Conservation (phyloP, 306 rosid species). For the Cucurbita ficifolia region DNA sequence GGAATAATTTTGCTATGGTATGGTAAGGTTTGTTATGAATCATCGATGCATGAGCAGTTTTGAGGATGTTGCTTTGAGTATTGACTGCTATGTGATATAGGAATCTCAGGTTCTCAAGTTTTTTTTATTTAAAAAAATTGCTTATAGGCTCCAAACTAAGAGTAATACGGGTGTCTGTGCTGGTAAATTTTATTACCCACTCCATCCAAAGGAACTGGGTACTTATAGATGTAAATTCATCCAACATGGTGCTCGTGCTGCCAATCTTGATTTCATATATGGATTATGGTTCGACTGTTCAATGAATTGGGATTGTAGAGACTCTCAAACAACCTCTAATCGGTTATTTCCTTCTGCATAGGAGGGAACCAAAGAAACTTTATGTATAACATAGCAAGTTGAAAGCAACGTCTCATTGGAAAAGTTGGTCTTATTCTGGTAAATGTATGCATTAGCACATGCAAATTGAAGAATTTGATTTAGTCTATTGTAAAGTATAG, state of each 20-base stretch:
- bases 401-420: not conserved
- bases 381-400: not conserved
- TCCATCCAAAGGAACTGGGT: not conserved
- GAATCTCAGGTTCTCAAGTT: not conserved
- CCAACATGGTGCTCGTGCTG: not conserved
- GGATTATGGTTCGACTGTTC: not conserved
- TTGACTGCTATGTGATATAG: not conserved
- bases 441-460: not conserved
- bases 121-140: not conserved
- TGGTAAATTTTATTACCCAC: not conserved
- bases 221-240: not conserved
- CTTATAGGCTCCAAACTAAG: not conserved
- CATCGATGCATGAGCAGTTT: not conserved
- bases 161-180: not conserved
- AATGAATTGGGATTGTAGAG: no score
- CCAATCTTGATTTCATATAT: not conserved
- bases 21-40: not conserved
- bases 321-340: not conserved
- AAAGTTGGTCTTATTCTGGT: not conserved
- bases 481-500: not conserved
- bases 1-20: not conserved
- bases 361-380: not conserved
- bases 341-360: not conserved
- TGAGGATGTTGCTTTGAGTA: not conserved
- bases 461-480: not conserved